Percentiles rank a stretch among this genome's conserved stretches.
These are phyloP conservation scores for Pestalotiopsis sp. DNA, from an alignment of 2,329 filamentous ascomycete species.

Conservation along the genomic window DNA sequence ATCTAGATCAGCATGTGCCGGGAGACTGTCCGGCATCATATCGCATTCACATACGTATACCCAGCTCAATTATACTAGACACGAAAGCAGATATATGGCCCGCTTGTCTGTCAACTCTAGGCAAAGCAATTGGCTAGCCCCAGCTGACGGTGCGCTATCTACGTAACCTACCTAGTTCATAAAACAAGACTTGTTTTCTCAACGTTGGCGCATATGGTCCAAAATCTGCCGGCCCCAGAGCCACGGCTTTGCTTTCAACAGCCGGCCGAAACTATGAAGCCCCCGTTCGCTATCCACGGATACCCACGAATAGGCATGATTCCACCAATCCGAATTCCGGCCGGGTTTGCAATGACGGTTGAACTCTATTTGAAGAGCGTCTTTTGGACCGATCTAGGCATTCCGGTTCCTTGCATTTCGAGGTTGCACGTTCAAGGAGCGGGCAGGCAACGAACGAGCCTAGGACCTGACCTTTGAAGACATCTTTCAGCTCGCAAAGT, in stretches of 20 bases:
- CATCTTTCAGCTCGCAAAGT: no score
- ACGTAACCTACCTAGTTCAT: neutral
- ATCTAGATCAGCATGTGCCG: neutral
- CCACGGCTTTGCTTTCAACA: neutral
- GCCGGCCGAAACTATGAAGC: neutral
- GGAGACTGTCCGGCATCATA: neutral
- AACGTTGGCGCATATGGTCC: neutral
- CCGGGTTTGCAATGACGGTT: neutral
- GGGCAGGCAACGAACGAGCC: neutral
- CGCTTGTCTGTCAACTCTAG: neutral
- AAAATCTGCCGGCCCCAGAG: neutral
- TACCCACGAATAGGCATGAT: neutral
- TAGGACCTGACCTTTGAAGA: no score
- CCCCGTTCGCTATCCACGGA: neutral
- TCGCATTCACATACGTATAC: neutral
- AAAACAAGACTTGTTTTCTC: neutral
- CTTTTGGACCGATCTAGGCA: neutral
- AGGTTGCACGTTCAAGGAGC: neutral
- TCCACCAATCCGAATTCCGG: neutral
- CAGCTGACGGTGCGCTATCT: neutral
- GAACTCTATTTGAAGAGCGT: neutral
- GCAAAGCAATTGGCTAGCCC: neutral
- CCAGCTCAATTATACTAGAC: no score
- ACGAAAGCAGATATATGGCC: no score
- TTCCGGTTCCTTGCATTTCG: neutral